Evolutionary conservation across 2,329 filamentous ascomycete genomes (phyloP), one percentile per base, ranked within the genome.

Genomic region (Phyllosticta capitalensis): DNA sequence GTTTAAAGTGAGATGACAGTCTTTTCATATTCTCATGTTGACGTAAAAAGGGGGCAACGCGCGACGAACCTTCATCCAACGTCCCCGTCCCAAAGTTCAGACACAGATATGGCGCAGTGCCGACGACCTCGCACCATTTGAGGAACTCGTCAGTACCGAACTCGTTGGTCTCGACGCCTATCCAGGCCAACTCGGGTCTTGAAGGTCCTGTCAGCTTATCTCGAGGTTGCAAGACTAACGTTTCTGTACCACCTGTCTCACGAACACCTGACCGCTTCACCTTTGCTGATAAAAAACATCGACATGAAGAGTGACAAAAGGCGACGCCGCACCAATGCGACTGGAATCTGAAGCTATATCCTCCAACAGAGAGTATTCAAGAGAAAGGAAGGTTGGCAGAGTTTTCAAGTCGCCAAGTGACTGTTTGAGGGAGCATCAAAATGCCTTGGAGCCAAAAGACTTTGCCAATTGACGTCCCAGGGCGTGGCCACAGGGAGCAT

Each of bases 71-170:
- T 55, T 59, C 33, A 19, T 61, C 56, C n/a, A 71, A 64, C 17
- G 65, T 85, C 62, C 87, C 89, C 2, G 89, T 94, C 60, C 89
- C 89, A 71, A 94, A 86, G 76, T 94, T 94, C 60, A 94, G 76
- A 63, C 83, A 86, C 49, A 94, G 78, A 70, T 91, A 94, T 4
- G 89, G 89, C 76, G 92, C 87, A 0, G 88, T 87, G 22, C 83
- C 83, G 7, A 91, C 82, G 9, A 82, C 76, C 64, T 86, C 80
- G 63, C 89, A 90, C 88, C 88, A 92, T 65, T 85, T 80, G 80
- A 94, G 83, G 73, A 94, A 94, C 76, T 94, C 90, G 71, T 94
- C 88, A 0, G 89, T 94, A 60, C 89, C 89, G 67, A 94, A 92
- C 63, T 86, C 78, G 70, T 94, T 94, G 26, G 79, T 83, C 75